Base-by-base conservation (phyloP, 1,284 basidiomycete genomes). In the Apiotrichum laibachii region DNA sequence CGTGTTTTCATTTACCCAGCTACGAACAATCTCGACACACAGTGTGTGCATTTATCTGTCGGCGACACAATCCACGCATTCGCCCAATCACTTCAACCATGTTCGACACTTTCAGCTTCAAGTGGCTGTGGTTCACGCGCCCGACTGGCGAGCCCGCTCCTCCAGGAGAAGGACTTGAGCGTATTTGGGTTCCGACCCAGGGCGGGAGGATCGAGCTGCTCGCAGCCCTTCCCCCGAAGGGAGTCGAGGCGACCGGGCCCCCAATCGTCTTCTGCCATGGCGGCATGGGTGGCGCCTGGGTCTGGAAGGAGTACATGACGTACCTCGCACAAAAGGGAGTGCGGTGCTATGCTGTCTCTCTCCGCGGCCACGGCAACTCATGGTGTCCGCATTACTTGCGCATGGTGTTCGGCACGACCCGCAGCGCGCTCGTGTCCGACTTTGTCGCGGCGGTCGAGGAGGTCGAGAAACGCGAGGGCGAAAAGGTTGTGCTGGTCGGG, bases 211-310 rank as follows among this genome's bases (percentile, higher is more conserved):
- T 60, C 19, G 59, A 60, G 47, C 35, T 60, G 18, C 50, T 60
- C 22, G 39, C 22, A n/a, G 50, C 34, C 39, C 46, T 5, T 22
- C 50, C 7, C 1, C 37, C 45, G 9, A 21, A 44, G n/a, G 43
- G 43, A 11, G 12, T 19, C 3, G 19, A 18, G 43, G 7, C 19
- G 37, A 1, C 42, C 0, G 52, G 45, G 45, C 53, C 53, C 1
- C 49, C 53, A 2, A 52, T 59, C 50, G 19, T 59, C 16, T 59
- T 59, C 53, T 52, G 53, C 45, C 58, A 59, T 18, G 58, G 58
- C 19, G 58, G 58, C 0, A 59, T 59, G 58, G 58, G 58, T 37
- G 49, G 53, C 37, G 58, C 58, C 1, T 59, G 58, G 58, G 58
- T 59, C 10, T 59, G 58, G 58, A 39, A 42, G 1, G 58, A 59